A percentile compares a stretch with the other conserved stretches of the same genome.
These are phyloP conservation scores for Nicotiana tomentosiformis DNA, from an alignment of 257 asterid species.

Conservation along the genomic window DNA sequence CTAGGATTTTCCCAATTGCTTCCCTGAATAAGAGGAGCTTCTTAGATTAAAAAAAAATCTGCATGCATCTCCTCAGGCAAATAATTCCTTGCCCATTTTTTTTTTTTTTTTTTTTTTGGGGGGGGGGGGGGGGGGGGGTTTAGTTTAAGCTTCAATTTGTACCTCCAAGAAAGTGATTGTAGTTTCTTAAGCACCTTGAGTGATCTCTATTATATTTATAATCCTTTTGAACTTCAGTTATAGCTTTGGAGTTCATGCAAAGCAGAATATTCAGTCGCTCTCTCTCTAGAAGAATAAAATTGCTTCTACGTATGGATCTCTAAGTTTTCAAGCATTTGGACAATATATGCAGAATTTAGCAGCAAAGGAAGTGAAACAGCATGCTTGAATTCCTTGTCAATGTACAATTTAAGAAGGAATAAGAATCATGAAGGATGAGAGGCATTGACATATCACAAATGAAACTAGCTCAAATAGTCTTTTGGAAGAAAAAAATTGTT, in stretches of 20 bases:
- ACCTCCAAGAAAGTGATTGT: background rate
- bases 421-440: background rate
- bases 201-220: background rate
- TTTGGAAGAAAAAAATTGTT: background rate
- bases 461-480: background rate
- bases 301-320: background rate
- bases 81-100: background rate
- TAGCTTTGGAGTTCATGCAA: background rate
- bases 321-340: background rate
- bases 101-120: background rate
- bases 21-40: constrained; percentile 57
- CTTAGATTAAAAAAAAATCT: background rate
- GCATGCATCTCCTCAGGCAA: background rate
- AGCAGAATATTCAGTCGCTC: background rate
- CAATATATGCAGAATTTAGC: background rate
- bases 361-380: background rate
- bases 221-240: background rate
- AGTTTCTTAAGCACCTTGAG: background rate
- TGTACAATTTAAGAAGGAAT: background rate
- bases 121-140: background rate
- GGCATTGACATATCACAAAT: background rate
- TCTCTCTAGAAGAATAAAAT: background rate
- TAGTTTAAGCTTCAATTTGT: background rate
- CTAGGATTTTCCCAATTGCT: constrained; percentile 91
- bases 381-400: background rate